Evolutionary conservation across 352 stramenopile genomes (phyloP).

Genomic region (Phytopythium montanum): DNA sequence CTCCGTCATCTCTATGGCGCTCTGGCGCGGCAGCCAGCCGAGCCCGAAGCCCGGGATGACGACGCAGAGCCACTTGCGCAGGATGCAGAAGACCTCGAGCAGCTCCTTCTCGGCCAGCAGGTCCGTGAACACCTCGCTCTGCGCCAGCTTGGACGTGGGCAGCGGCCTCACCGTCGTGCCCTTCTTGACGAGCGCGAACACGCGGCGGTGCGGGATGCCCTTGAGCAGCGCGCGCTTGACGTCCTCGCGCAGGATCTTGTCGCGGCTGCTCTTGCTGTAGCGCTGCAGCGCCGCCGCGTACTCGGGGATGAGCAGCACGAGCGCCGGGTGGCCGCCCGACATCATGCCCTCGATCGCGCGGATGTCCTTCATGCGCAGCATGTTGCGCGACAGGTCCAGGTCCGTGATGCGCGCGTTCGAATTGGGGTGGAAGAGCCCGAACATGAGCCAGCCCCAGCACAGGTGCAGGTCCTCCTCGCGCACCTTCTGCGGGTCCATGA

Average conservation of each 20-base stretch:
- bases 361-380: slow-evolving; percentile 57
- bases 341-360: slow-evolving; percentile 47
- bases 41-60: slow-evolving; percentile 55
- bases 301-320: slow-evolving; percentile 44
- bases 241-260: slow-evolving; percentile 44
- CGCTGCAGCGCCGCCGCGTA: slow-evolving; percentile 40
- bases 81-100: slow-evolving; percentile 49
- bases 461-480: slow-evolving; percentile 39
- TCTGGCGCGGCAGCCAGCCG: slow-evolving; percentile 41
- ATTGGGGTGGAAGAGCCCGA: slow-evolving; percentile 52
- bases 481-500: slow-evolving; percentile 34
- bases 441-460: slow-evolving; percentile 52
- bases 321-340: slow-evolving; percentile 40
- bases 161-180: slow-evolving; percentile 37
- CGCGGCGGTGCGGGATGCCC: slow-evolving; percentile 36
- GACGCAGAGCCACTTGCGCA: slow-evolving; percentile 54
- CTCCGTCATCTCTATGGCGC: slow-evolving; percentile 43
- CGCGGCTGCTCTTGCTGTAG: slow-evolving; percentile 47
- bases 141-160: slow-evolving; percentile 37
- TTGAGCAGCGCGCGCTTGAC: slow-evolving; percentile 47
- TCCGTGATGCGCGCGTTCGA: slow-evolving; percentile 40
- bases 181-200: slow-evolving; percentile 47
- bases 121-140: slow-evolving; percentile 37
- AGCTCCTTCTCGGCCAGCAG: slow-evolving; percentile 38
- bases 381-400: slow-evolving; percentile 43